A percentile compares a stretch with the other conserved stretches of the same genome.
phyloP scores from a whole-genome alignment of 2,329 filamentous ascomycete genomes.

The Aspergillus luchuensis region DNA sequence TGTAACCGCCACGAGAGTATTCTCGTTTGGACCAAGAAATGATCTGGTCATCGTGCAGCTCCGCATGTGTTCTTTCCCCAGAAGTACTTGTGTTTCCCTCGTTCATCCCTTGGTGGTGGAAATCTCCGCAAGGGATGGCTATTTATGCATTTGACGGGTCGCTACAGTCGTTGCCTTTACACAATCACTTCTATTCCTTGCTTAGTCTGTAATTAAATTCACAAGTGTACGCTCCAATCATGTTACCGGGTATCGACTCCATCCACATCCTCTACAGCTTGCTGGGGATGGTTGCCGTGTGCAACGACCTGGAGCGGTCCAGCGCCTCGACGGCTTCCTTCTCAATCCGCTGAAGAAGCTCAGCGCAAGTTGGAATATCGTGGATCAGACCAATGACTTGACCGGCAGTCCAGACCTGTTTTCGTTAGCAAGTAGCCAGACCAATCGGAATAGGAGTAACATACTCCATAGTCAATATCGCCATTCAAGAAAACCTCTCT shows the following conservation, averaged over 20 bases:
- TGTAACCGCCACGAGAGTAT: neutral
- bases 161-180: neutral
- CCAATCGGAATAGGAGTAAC: slow-evolving; percentile 44
- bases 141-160: neutral
- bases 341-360: slow-evolving; percentile 71
- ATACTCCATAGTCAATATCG: slow-evolving; percentile 84
- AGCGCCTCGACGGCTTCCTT: slow-evolving; percentile 71
- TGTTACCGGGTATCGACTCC: slow-evolving; percentile 1
- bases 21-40: neutral
- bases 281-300: slow-evolving; percentile 50
- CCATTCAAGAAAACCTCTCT: slow-evolving; percentile 90
- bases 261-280: slow-evolving; percentile 54
- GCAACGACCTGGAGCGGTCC: slow-evolving; percentile 59
- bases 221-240: slow-evolving; percentile 12
- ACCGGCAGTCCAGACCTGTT: slow-evolving; percentile 90
- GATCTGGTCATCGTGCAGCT: neutral
- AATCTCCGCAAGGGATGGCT: slow-evolving; percentile 1
- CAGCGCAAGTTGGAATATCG: slow-evolving; percentile 76
- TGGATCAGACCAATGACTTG: slow-evolving; percentile 90
- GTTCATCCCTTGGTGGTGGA: slow-evolving; percentile 1
- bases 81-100: neutral
- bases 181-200: slow-evolving; percentile 9
- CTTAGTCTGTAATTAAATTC: slow-evolving; percentile 11
- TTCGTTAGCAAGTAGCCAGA: slow-evolving; percentile 14
- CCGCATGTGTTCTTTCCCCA: neutral